Evolutionary conservation across 345 rosid species (phyloP), one percentile per base, ranked within the genome.

Genomic region (Alliaria petiolata): DNA sequence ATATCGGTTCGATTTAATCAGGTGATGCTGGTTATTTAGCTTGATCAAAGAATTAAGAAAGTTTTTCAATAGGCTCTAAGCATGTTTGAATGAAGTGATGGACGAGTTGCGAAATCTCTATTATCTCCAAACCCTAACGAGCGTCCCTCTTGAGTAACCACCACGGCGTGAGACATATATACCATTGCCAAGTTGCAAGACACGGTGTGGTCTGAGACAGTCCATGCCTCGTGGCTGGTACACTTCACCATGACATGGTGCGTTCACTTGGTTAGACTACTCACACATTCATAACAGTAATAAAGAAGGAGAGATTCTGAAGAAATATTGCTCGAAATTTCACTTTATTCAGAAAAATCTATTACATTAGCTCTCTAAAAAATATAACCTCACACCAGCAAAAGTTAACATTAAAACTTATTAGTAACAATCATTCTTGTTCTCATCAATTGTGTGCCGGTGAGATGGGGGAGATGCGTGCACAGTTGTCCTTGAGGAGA

Each of bases 151-250:
- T 63, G 58, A 31, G 86, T 90, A 51, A 88, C 78, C 10, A 72
- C 85, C 31, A 87, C 84, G 6, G 87, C 87, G 85, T 90, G 93
- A 75, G 77, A 86, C 31, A n/a, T n/a, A n/a, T n/a, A 80, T 62
- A 33, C 88, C 88, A 0, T 88, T 84, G 79, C 46, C 6, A n/a
- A 43, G 8, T 43, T 43, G 46, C 46, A 15, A 43, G 49, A 87
- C 84, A 31, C 34, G 76, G 70, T 83, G 87, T 26, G 72, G 71
- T 79, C 84, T 81, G 67, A 87, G 67, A 74, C 85, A 81, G 10
- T 86, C 83, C 1, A 87, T 84, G 58, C 80, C 63, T 65, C 80
- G 69, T 35, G 93, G 91, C 66, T 67, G 85, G 82, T 78, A n/a
- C 50, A 84, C 85, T 79, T 1, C 25, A 22, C 3, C 25, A 22